Evolutionary conservation across 2,329 filamentous ascomycete species (phyloP).

Genomic region (Paraphoma chrysanthemicola): DNA sequence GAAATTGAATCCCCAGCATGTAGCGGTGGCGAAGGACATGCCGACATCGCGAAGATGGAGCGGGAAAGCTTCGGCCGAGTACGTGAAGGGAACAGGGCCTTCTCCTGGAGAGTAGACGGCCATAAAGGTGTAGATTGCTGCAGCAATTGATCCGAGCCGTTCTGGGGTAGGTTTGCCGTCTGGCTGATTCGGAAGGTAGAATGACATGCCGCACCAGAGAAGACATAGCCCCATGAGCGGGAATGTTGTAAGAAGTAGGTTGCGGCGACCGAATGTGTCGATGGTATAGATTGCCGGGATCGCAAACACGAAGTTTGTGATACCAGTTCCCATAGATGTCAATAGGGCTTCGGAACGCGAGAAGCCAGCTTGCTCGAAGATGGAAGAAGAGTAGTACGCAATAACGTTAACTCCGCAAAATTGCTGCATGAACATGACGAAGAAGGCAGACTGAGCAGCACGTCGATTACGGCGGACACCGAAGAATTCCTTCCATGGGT

Average conservation of each 20-base stretch:
- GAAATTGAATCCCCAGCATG: conserved; percentile 66
- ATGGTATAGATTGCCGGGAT: conserved; percentile 54
- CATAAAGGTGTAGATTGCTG: conserved; percentile 59
- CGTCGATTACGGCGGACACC: conserved; percentile 41
- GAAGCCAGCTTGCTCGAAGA: conserved; percentile 45
- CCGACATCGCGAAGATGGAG: conserved; percentile 53
- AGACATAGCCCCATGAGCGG: conserved; percentile 54
- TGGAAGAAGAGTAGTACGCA: conserved; percentile 36
- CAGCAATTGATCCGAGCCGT: conserved; percentile 44
- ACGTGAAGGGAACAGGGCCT: conserved; percentile 44
- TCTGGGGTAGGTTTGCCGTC: conserved; percentile 18
- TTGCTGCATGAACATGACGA: conserved; percentile 47
- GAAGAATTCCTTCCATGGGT: conserved; percentile 42
- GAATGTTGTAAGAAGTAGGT: conserved; percentile 54
- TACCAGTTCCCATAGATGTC: conserved; percentile 53
- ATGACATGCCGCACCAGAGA: conserved; percentile 36
- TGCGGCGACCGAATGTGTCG: conserved; percentile 53
- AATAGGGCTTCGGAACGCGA: conserved; percentile 44
- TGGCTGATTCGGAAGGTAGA: conserved; percentile 28
- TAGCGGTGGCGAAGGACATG: conserved; percentile 57
- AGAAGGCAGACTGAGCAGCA: conserved; percentile 41
- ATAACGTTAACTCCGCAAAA: conserved; percentile 34
- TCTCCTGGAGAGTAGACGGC: conserved; percentile 49
- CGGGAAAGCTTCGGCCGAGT: conserved; percentile 53
- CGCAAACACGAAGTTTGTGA: conserved; percentile 55